Conservation (phyloP, 441 rosid genomes). For the Sinapis alba region DNA sequence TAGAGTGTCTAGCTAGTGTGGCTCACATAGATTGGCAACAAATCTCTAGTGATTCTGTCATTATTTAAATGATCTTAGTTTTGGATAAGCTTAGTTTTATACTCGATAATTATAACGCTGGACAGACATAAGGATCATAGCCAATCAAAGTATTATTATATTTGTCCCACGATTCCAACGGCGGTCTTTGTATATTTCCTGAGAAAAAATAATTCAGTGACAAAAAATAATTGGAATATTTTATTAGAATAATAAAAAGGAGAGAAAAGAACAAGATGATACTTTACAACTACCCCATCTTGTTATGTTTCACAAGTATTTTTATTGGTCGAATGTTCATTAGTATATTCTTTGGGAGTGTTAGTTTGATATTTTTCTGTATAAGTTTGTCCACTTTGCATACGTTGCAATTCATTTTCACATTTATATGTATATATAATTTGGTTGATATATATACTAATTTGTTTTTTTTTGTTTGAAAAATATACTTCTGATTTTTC, state of each 20-base stretch:
- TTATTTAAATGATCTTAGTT: constrained; percentile 1
- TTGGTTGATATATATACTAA: too few species aligned
- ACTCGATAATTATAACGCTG: background rate
- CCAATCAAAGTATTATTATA: constrained; percentile 5
- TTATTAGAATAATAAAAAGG: background rate
- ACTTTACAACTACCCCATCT: constrained; percentile 28
- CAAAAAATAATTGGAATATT: constrained; percentile 21
- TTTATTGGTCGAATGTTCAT: too few species aligned
- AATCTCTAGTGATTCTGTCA: constrained; percentile 21
- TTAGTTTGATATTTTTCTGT: background rate
- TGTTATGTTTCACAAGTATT: too few species aligned
- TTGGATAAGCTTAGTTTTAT: background rate
- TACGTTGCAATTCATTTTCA: too few species aligned
- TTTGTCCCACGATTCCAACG: constrained; percentile 27
- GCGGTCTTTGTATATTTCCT: background rate
- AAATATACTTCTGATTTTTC: too few species aligned
- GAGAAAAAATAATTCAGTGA: background rate
- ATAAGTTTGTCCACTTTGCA: background rate
- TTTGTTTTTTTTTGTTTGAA: too few species aligned
- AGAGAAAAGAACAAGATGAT: constrained; percentile 17
- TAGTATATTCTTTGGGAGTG: constrained; percentile 1
- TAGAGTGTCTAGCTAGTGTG: background rate
- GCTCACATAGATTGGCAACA: constrained; percentile 4
- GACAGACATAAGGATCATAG: background rate
- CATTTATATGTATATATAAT: too few species aligned